Evolutionary conservation across 768 basidiomycete genomes (phyloP), one percentile per base, ranked within the genome.

Genomic region (Podaxis rugospora): DNA sequence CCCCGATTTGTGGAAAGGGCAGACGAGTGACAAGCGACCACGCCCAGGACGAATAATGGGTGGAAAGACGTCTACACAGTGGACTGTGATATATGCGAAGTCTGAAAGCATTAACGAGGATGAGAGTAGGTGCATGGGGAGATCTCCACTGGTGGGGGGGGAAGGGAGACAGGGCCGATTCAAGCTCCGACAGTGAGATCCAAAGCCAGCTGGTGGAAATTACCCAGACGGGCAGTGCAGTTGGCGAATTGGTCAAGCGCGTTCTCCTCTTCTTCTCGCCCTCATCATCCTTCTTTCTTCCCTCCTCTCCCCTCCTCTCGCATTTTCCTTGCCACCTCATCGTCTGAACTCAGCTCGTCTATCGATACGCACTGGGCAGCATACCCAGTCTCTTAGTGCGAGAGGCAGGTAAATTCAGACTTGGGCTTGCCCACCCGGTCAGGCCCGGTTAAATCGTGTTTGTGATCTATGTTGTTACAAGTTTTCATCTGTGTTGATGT

Each of bases 131-230:
- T 14, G 46, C 14, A 35, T 14, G 21, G 44, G 46, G 39, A 53
- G 53, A 54, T 55, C 52, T 49, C 36, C 36, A 44, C 37, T 39
- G 25, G 21, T 32, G 32, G 28, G 28, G 28, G 28, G 28, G 7
- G 25, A 32, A 4, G 13, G 32, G 46, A n/a, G 59, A 32, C 59
- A 60, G 42, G 44, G 46, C 10, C 36, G 35, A 54, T 61, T 61
- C 59, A 61, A 61, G 53, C 59, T 61, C 59, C 59, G 59, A 61
- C 59, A 55, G 57, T 21, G 59, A 61, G 59, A 61, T 61, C 59
- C 53, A 61, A 61, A 61, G 59, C 59, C 59, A 61, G 59, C 59
- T 55, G 52, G 59, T 59, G 57, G 32, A 55, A 42, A 47, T 55
- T 61, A 35, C 59, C 59, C 51, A 55, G 59, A 61, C 59, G 49